A percentile compares a stretch with the other conserved stretches of the same genome.
phyloP scores from a whole-genome alignment of 371 early-diverging fungal genomes.

The Thermomucor indicae-seudaticae region DNA sequence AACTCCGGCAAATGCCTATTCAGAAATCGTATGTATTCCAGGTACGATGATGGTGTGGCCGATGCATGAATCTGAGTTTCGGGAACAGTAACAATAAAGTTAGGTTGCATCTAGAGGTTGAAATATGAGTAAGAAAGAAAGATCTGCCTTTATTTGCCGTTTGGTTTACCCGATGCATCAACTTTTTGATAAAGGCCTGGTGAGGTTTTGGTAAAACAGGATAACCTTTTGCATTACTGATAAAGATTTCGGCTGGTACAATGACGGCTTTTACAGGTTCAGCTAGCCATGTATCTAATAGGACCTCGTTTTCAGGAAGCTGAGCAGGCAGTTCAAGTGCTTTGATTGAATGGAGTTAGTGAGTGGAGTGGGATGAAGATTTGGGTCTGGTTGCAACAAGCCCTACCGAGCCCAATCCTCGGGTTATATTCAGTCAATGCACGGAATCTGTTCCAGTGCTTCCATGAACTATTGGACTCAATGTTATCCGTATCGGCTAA shows the following conservation, averaged over 20 bases:
- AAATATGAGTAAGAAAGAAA: background rate
- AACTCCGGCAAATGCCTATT: constrained; percentile 58
- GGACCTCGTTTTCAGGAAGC: constrained; percentile 45
- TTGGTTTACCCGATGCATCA: constrained; percentile 49
- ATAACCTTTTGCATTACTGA: constrained; percentile 75
- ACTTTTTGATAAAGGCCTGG: constrained; percentile 61
- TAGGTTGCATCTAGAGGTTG: constrained; percentile 37
- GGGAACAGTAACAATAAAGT: constrained; percentile 49
- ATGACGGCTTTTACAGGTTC: constrained; percentile 81
- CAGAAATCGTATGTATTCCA: constrained; percentile 71
- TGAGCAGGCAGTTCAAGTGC: constrained; percentile 65
- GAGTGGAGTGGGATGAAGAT: background rate
- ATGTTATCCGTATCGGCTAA: constrained; percentile 26
- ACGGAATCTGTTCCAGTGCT: constrained; percentile 66
- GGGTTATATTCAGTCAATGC: constrained; percentile 52
- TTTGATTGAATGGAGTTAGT: background rate
- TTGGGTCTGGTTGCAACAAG: background rate
- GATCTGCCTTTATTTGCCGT: background rate
- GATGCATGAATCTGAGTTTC: constrained; percentile 20
- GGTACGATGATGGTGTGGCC: constrained; percentile 41
- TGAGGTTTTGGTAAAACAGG: constrained; percentile 83
- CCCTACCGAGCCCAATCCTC: constrained; percentile 50
- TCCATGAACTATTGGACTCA: constrained; percentile 45
- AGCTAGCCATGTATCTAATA: constrained; percentile 76
- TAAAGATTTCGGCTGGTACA: constrained; percentile 68